Evolutionary conservation across 1,139 yeast genomes (phyloP), one percentile per base, ranked within the genome.

Genomic region (Ogataea hybrid): DNA sequence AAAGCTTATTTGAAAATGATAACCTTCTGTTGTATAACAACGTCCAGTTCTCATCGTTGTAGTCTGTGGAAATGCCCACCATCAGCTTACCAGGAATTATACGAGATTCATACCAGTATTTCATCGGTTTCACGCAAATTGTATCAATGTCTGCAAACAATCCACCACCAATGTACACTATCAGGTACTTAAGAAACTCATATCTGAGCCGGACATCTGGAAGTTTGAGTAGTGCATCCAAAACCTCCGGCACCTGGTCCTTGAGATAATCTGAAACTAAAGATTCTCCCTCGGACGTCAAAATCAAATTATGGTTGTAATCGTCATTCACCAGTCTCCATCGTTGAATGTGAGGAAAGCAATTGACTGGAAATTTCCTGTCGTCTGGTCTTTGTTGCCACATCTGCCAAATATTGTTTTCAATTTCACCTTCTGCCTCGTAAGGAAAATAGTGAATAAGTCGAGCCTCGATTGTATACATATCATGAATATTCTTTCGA

Each of bases 371-470:
- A 53, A 82, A 77, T 3, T 68, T 64, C 14, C 67, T 69, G 51
- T 81, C 78, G 25, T 74, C 75, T n/a, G 77, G 61, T 12, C 77
- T 77, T 14, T 77, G 79, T 62, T 85, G 85, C 96, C 96, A 89
- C 2, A 97, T 84, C 64, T 92, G 98, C 97, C 97, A 92, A 37
- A 92, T 81, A 48, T 75, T 75, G 49, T 81, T 84, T 17, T 92
- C 96, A 46, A 85, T 76, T 17, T 50, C 54, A 6, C 23, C 37
- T 9, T 63, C 49, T 3, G 75, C 69, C 45, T 81, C 81, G 62
- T 84, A 88, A 0, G 95, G 95, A 58, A 84, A 86, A 50, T 74
- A 79, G 52, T 62, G 72, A 9, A 81, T 70, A 41, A 88, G 43
- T 31, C 61, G 46, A 3, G 53, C 36, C 69, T 51, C 84, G 21